Evolutionary conservation across 768 basidiomycete species (phyloP).

Genomic region (Myochromella boudieri): DNA sequence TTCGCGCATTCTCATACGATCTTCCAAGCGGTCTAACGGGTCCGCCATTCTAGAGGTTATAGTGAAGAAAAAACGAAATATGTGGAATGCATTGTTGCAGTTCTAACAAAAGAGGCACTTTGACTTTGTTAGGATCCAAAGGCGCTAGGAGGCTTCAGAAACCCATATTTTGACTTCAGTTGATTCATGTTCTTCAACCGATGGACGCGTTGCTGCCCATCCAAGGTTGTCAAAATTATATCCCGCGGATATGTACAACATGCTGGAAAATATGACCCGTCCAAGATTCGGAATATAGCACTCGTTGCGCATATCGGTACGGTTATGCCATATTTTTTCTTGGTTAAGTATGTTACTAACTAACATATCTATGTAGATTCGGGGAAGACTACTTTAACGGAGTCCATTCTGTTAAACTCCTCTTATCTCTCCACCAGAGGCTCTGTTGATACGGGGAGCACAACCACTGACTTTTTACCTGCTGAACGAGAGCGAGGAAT

Average conservation of each 20-base stretch:
- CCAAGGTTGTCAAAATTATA: constrained; percentile 2
- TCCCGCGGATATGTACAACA: constrained; percentile 29
- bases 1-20: constrained; percentile 42
- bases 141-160: constrained; percentile 2
- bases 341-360: not conserved
- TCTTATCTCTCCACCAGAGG: constrained; percentile 72
- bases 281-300: constrained; percentile 72
- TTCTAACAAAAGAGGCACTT: constrained; percentile 24
- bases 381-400: constrained; percentile 87
- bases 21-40: constrained; percentile 30
- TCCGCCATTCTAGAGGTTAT: constrained; percentile 29
- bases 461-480: constrained; percentile 87
- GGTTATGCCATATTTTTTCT: constrained; percentile 17
- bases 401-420: constrained; percentile 80
- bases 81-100: constrained; percentile 15
- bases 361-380: constrained; percentile 53
- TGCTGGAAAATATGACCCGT: constrained; percentile 34
- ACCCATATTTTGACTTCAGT: not conserved
- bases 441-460: constrained; percentile 87
- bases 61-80: constrained; percentile 17
- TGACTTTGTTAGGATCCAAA: constrained; percentile 24
- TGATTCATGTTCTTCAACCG: constrained; percentile 19
- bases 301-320: constrained; percentile 87
- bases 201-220: constrained; percentile 15
- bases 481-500: constrained; percentile 90